Percentiles rank a stretch among this genome's conserved stretches.
Evolutionary conservation across 805 yeast genomes (phyloP).

Genomic region (Lipomyces japonicus): DNA sequence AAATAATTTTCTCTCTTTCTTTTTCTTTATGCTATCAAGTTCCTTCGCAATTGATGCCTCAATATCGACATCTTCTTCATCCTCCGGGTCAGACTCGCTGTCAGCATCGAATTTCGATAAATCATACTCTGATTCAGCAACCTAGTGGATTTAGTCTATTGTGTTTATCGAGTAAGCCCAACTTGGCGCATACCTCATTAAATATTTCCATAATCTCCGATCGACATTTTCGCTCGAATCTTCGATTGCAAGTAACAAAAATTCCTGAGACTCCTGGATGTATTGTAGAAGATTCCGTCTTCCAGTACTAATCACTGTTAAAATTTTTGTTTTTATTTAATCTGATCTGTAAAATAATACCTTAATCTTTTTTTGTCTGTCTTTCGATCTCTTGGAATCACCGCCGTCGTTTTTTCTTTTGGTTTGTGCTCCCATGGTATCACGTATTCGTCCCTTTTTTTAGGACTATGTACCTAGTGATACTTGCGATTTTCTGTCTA

Average conservation of each 20-base stretch:
- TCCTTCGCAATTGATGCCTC: constrained; percentile 29
- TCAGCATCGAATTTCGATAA: constrained; percentile 7
- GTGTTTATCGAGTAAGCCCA: constrained; percentile 1
- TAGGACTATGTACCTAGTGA: too few species aligned
- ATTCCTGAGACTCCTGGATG: constrained; percentile 68
- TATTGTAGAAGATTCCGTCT: constrained; percentile 16
- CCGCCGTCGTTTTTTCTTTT: background rate
- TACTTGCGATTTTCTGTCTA: too few species aligned
- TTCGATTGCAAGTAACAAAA: constrained; percentile 83
- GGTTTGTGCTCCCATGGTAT: background rate
- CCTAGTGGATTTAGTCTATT: constrained; percentile 2
- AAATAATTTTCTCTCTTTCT: constrained; percentile 41
- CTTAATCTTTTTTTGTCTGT: constrained; percentile 1
- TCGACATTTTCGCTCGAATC: constrained; percentile 72
- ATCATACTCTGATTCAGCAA: constrained; percentile 28
- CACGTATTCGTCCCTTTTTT: too few species aligned
- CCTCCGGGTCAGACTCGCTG: constrained; percentile 31
- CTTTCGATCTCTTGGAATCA: background rate
- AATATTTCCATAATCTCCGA: constrained; percentile 64
- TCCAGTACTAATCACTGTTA: constrained; percentile 15
- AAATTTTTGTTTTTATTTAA: background rate
- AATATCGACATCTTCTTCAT: constrained; percentile 28
- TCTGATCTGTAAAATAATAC: background rate
- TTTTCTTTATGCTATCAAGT: constrained; percentile 54
- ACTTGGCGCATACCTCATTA: constrained; percentile 40